Base-by-base conservation (phyloP, 2,329 filamentous ascomycete species). In the Nigrospora osmanthi region DNA sequence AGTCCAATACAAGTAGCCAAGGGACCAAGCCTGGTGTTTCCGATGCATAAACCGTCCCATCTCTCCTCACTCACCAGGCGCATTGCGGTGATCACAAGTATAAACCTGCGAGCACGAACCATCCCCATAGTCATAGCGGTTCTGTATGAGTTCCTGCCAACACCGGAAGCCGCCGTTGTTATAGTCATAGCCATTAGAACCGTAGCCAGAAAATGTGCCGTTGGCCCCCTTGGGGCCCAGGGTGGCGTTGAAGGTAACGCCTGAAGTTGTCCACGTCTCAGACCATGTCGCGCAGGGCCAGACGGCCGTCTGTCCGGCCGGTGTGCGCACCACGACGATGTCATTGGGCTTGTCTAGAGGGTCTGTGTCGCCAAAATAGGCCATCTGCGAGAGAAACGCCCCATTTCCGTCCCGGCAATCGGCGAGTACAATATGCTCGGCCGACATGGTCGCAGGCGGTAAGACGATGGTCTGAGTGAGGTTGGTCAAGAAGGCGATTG, bases 311-410 rank as follows among this genome's bases (percentile, higher is more conserved):
- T 57, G 46, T 19, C 54, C 55, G 6, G 45, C 34, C 1, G 32
- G 4, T 6, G 59, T 59, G 4, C 37, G 32, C 1, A 62, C 53
- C 11, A 52, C 39, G 15, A 53, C 54, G 10, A 56, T 52, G 36
- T 61, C 60, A 1, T 50, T 14, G 1, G 59, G 58, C 6, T 30
- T 37, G 14, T 19, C 17, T 12, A 42, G 41, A 4, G 48, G 49
- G 2, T 44, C 40, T 12, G 45, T 47, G 1, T 15, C 31, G 45
- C 52, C 35, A 33, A 36, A 61, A 49, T 61, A 62, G 38, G 60
- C 59, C 50, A 61, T 56, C 46, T 60, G 54, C 11, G 59, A 61
- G 5, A 57, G 58, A 3, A 50, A 23, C 3, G 53, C 19, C 23
- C 50, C 45, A 11, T 43, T 44, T 17, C 12, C 11, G 9, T 17